Conservation (phyloP, 2,329 filamentous ascomycete species). For the Bretziella fagacearum region DNA sequence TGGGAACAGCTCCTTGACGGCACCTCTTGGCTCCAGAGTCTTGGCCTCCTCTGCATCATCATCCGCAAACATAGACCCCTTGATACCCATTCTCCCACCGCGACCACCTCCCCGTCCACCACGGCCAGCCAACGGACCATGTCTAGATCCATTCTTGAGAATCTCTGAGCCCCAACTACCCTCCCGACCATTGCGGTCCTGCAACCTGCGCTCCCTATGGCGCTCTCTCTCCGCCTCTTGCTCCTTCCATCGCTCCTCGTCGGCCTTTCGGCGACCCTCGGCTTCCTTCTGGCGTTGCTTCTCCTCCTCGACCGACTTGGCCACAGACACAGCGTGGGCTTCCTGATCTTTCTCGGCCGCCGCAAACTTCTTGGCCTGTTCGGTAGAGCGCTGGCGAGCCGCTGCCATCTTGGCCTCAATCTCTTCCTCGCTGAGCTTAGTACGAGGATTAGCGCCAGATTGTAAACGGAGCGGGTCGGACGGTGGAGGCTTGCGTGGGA, state of each 20-base stretch:
- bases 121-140: no score
- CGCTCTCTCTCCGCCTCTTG: constrained; percentile 40
- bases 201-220: constrained; percentile 44
- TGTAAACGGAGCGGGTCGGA: constrained; percentile 27
- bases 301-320: constrained; percentile 31
- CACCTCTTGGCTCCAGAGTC: constrained; percentile 16
- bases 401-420: constrained; percentile 42
- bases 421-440: constrained; percentile 42
- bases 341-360: constrained; percentile 38
- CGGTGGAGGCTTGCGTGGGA: constrained; percentile 13
- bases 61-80: neutral
- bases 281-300: constrained; percentile 37
- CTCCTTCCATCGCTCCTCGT: constrained; percentile 34
- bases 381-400: no score
- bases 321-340: constrained; percentile 38
- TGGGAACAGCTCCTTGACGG: constrained; percentile 9
- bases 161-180: constrained; percentile 45
- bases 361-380: constrained; percentile 42
- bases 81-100: neutral
- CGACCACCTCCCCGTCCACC: constrained; percentile 16
- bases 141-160: constrained; percentile 16
- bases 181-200: constrained; percentile 37
- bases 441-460: constrained; percentile 41
- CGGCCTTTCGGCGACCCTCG: constrained; percentile 32
- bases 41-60: constrained; percentile 23